Evolutionary conservation across 2,329 filamentous ascomycete genomes (phyloP), one percentile per base, ranked within the genome.

Genomic region (Biscogniauxia sp.): DNA sequence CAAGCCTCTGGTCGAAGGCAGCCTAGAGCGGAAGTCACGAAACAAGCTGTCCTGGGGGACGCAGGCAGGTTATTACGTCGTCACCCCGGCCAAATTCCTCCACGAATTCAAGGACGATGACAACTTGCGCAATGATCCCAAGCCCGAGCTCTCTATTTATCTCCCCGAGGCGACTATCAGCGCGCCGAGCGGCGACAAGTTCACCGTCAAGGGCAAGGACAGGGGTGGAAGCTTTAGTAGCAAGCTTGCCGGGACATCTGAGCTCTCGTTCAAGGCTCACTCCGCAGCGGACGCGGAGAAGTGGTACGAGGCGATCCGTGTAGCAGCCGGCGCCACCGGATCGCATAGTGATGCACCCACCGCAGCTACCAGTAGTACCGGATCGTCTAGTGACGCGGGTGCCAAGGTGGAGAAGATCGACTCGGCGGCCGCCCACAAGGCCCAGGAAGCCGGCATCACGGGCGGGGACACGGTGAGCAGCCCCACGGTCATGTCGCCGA

Each of bases 31-130:
- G 72, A 98, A 97, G 79, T 92, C 90, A 63, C 90, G 93, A 69
- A 90, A 96, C 75, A 88, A 96, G 77, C 85, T 92, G 32, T 84
- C 84, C 20, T 86, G 89, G 77, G 89, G 90, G 61, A 95, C 91
- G 76, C 88, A 87, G 64, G 86, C 90, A 0, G 87, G 85, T 59
- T 97, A 96, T 82, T 99, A 97, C 73, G 94, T 95, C 59, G 87
- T 98, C 54, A 96, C 93, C 0, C 90, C 92, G 0, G 85, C 91
- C 60, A 92, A 91, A 71, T 99, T 89, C 78, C 79, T 99, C 61
- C 95, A 99, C 79, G 93, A 97, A 76, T 99, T 96, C 83, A 96
- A 96, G 78, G 93, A 96, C 71, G 90, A 91, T 73, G 94, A 98
- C 70, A 84, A 87, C 71, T 68, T 83, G 56, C 82, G 83, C 54